A percentile compares a stretch with the other conserved stretches of the same genome.
phyloP scores from a whole-genome alignment of 495 filamentous ascomycete genomes.

The Penicillium goetzii region DNA sequence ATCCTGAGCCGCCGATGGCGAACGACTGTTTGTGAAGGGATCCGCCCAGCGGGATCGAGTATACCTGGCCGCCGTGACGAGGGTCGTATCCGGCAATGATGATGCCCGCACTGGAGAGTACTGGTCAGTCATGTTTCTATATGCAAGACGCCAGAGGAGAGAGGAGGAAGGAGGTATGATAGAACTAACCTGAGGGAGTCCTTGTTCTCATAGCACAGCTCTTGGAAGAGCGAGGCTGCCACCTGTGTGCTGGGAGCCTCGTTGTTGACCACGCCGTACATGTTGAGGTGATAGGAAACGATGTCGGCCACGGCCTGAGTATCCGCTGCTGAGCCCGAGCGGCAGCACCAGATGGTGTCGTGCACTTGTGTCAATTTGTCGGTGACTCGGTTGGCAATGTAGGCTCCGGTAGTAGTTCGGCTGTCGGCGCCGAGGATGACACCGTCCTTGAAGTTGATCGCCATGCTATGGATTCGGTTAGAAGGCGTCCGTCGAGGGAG shows the following conservation, averaged over 20 bases:
- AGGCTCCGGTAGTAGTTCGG: constrained; percentile 96
- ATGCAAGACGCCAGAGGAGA: background rate
- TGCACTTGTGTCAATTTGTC: constrained; percentile 98
- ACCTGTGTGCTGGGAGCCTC: constrained; percentile 91
- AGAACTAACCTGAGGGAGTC: constrained; percentile 72
- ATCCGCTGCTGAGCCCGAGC: constrained; percentile 94
- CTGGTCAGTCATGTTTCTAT: constrained; percentile 23
- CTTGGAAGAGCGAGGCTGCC: constrained; percentile 92
- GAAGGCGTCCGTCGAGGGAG: constrained; percentile 16
- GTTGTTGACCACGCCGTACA: constrained; percentile 86
- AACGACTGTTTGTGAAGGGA: constrained; percentile 97
- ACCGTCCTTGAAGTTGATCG: constrained; percentile 96
- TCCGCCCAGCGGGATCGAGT: constrained; percentile 94
- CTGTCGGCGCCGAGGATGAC: constrained; percentile 97
- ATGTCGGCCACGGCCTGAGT: constrained; percentile 98
- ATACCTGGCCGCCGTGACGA: constrained; percentile 92
- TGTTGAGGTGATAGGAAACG: constrained; percentile 91
- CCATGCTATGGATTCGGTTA: constrained; percentile 49
- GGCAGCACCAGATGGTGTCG: constrained; percentile 99
- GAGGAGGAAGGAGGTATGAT: background rate
- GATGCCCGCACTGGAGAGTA: constrained; percentile 74
- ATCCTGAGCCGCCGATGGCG: constrained; percentile 93
- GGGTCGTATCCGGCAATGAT: constrained; percentile 97
- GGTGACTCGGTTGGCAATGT: constrained; percentile 98
- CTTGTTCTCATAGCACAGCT: constrained; percentile 97